Conservation (phyloP, 352 stramenopile species). For the Pythium chondricola region DNA sequence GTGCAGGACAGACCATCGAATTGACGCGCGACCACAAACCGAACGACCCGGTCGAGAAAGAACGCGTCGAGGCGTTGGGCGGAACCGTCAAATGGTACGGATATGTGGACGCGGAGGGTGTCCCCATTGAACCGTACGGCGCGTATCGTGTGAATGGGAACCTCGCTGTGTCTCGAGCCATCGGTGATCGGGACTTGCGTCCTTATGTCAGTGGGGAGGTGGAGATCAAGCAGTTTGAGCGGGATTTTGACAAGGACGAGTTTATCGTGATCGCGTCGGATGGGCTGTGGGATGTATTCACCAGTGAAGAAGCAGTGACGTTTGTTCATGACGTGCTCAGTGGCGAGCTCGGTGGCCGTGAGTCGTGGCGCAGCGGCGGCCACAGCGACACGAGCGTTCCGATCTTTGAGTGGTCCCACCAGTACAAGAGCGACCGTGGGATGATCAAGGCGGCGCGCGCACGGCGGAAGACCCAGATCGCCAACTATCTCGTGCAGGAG, state of each 20-base stretch:
- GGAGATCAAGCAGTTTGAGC: slow-evolving; percentile 73
- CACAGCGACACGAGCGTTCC: slow-evolving; percentile 79
- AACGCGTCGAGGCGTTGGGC: slow-evolving; percentile 70
- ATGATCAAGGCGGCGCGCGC: slow-evolving; percentile 88
- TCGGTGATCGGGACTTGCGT: slow-evolving; percentile 85
- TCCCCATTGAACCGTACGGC: slow-evolving; percentile 86
- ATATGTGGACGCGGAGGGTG: slow-evolving; percentile 71
- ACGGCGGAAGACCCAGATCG: slow-evolving; percentile 87
- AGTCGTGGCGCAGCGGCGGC: slow-evolving; percentile 72
- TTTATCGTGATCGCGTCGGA: slow-evolving; percentile 93
- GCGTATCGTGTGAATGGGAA: slow-evolving; percentile 92
- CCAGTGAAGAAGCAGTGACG: slow-evolving; percentile 84
- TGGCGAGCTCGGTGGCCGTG: slow-evolving; percentile 69
- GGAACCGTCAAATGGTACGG: slow-evolving; percentile 89
- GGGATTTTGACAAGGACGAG: slow-evolving; percentile 77
- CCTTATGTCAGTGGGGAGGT: slow-evolving; percentile 81
- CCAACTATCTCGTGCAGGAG: slow-evolving; percentile 89
- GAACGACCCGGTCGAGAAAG: slow-evolving; percentile 71
- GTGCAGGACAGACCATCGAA: slow-evolving; percentile 57
- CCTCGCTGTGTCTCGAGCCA: slow-evolving; percentile 85
- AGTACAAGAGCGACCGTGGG: slow-evolving; percentile 84
- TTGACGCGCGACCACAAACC: slow-evolving; percentile 89
- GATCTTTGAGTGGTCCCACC: slow-evolving; percentile 88
- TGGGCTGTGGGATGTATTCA: slow-evolving; percentile 93
- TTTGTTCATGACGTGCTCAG: slow-evolving; percentile 89